Percentiles rank a stretch among this genome's conserved stretches.
These are phyloP conservation scores for Scleroderma citrinum DNA, from an alignment of 768 basidiomycete genomes.

Conservation along the genomic window DNA sequence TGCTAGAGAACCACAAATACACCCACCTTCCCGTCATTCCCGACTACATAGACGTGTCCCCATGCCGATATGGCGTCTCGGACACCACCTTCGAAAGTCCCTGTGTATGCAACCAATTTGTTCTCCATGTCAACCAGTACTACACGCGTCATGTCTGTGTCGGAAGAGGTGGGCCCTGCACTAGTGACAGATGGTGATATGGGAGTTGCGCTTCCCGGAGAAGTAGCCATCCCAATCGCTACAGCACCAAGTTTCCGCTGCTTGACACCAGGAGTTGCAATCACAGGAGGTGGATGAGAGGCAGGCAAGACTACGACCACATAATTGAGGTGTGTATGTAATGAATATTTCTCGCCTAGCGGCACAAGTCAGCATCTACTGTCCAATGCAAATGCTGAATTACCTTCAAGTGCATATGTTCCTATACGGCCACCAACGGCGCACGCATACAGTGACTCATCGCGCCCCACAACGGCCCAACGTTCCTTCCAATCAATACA, in stretches of 20 bases:
- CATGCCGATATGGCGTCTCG: constrained; percentile 77
- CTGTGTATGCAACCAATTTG: constrained; percentile 82
- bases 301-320: constrained; percentile 89
- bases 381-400: background rate
- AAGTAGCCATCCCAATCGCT: constrained; percentile 7
- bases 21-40: constrained; percentile 71
- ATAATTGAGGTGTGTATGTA: constrained; percentile 75
- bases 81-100: constrained; percentile 77
- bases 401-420: constrained; percentile 91
- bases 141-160: constrained; percentile 67
- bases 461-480: constrained; percentile 79
- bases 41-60: constrained; percentile 74
- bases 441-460: constrained; percentile 89
- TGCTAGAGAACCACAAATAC: background rate
- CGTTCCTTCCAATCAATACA: constrained; percentile 67
- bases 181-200: background rate
- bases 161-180: constrained; percentile 31
- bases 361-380: background rate
- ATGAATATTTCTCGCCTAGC: constrained; percentile 52
- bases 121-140: constrained; percentile 90
- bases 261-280: constrained; percentile 35
- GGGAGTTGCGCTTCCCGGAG: background rate
- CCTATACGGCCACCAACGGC: constrained; percentile 75
- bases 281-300: constrained; percentile 54
- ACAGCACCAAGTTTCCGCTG: constrained; percentile 21